A percentile compares a stretch with the other conserved stretches of the same genome.
Conservation (phyloP, 331 rosid genomes). For the Spiraea crenata region DNA sequence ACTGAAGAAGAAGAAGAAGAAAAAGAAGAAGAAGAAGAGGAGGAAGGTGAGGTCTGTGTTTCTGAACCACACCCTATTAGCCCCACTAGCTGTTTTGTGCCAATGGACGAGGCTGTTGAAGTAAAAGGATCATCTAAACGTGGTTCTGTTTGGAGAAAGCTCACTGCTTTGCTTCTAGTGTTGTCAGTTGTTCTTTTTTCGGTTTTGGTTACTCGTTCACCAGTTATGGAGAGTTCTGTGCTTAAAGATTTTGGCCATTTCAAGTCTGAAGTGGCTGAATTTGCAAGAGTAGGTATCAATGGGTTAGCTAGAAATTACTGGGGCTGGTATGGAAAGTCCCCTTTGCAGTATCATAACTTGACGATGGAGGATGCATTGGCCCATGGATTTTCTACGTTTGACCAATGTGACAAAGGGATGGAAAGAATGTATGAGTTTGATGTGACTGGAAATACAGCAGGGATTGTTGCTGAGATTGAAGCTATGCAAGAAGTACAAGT, state of each 20-base stretch:
- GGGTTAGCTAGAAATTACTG: constrained; percentile 29
- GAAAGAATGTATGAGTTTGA: constrained; percentile 15
- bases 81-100: background rate
- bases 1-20: constrained; percentile 4
- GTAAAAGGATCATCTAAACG: constrained; percentile 32
- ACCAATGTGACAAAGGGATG: constrained; percentile 20
- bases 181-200: constrained; percentile 42
- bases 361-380: constrained; percentile 27
- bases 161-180: constrained; percentile 43
- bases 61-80: constrained; percentile 32
- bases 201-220: constrained; percentile 34
- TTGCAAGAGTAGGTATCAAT: constrained; percentile 43
- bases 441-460: background rate
- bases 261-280: constrained; percentile 27
- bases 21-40: background rate
- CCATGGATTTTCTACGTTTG: constrained; percentile 33
- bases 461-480: constrained; percentile 10
- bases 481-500: constrained; percentile 14
- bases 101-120: constrained; percentile 31
- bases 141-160: constrained; percentile 35
- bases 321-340: constrained; percentile 31
- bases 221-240: constrained; percentile 30
- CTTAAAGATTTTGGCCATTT: constrained; percentile 29
- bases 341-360: constrained; percentile 53
- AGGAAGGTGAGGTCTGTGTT: constrained; percentile 10